Conservation (phyloP, 2,329 filamentous ascomycete genomes). For the Camptophora hylomeconis region DNA sequence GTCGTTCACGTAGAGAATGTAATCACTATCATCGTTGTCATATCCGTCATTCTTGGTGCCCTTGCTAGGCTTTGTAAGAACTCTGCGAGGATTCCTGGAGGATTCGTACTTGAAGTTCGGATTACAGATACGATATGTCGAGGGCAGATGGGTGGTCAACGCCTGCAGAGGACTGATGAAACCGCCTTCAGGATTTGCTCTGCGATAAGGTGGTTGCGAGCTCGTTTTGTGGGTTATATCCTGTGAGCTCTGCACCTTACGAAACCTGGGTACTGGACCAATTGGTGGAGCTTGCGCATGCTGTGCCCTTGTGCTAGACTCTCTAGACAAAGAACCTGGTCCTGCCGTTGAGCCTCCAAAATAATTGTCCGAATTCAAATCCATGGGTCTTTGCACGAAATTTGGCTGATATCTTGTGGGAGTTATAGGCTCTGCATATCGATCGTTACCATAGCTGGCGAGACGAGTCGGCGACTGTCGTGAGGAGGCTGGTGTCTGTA, state of each 20-base stretch:
- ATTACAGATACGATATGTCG: slow-evolving; percentile 97
- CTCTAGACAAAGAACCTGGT: slow-evolving; percentile 32
- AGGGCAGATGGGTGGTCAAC: slow-evolving; percentile 79
- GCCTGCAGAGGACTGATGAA: slow-evolving; percentile 98
- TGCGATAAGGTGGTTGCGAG: slow-evolving; percentile 73
- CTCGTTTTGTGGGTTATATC: slow-evolving; percentile 78
- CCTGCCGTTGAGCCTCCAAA: slow-evolving; percentile 60
- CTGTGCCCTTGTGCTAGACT: too few relatives aligned
- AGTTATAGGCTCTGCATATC: slow-evolving; percentile 15
- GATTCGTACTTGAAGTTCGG: slow-evolving; percentile 98
- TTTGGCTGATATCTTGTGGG: slow-evolving; percentile 36
- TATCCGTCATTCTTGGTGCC: slow-evolving; percentile 97
- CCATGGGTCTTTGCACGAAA: slow-evolving; percentile 59
- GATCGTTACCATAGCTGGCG: slow-evolving; percentile 26
- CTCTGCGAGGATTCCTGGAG: slow-evolving; percentile 84
- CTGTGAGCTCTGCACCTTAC: slow-evolving; percentile 56
- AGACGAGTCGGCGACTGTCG: slow-evolving; percentile 70
- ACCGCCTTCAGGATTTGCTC: slow-evolving; percentile 90
- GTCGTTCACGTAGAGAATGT: slow-evolving; percentile 98
- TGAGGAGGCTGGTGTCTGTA: slow-evolving; percentile 42
- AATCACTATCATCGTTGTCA: slow-evolving; percentile 98
- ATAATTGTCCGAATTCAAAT: slow-evolving; percentile 53
- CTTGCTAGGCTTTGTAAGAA: slow-evolving; percentile 96
- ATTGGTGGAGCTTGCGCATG: slow-evolving; percentile 32
- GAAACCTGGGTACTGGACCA: slow-evolving; percentile 76